Evolutionary conservation across 345 rosid genomes (phyloP).

Genomic region (Syzygium oleosum): DNA sequence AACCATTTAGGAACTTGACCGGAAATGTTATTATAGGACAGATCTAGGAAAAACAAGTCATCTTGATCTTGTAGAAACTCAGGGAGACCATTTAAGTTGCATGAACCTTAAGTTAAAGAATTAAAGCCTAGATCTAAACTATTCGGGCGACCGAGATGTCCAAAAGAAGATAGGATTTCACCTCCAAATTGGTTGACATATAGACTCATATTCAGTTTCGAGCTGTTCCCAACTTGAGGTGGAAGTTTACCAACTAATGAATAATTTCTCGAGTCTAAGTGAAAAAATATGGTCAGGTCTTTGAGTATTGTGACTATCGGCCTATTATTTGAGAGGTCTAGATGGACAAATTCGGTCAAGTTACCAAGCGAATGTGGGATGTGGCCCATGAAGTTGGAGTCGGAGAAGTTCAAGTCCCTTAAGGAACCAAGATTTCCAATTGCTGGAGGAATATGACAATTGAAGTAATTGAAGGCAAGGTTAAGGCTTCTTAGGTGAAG

Average conservation of each 20-base stretch:
- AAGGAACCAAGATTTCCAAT: not conserved
- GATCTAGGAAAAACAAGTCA: not conserved
- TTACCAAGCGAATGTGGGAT: not conserved
- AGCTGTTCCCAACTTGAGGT: not conserved
- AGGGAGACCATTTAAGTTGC: conserved; percentile 7
- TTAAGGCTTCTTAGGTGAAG: not conserved
- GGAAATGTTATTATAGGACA: conserved; percentile 1
- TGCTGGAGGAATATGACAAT: not conserved
- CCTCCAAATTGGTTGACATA: no score
- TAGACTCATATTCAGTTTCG: not conserved
- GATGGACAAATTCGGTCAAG: not conserved
- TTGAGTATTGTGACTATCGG: not conserved
- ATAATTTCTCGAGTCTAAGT: not conserved
- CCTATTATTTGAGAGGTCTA: not conserved
- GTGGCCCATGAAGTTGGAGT: not conserved
- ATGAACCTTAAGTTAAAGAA: conserved; percentile 1
- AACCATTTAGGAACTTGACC: conserved; percentile 16
- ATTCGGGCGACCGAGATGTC: not conserved
- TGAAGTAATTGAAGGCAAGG: not conserved
- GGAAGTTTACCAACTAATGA: accelerated
- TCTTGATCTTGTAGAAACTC: not conserved
- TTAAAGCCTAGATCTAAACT: not conserved
- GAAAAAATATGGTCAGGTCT: not conserved
- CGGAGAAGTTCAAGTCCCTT: not conserved
- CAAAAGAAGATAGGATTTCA: not conserved